Evolutionary conservation across 345 rosid species (phyloP).

Genomic region (Bruguiera sexangula): DNA sequence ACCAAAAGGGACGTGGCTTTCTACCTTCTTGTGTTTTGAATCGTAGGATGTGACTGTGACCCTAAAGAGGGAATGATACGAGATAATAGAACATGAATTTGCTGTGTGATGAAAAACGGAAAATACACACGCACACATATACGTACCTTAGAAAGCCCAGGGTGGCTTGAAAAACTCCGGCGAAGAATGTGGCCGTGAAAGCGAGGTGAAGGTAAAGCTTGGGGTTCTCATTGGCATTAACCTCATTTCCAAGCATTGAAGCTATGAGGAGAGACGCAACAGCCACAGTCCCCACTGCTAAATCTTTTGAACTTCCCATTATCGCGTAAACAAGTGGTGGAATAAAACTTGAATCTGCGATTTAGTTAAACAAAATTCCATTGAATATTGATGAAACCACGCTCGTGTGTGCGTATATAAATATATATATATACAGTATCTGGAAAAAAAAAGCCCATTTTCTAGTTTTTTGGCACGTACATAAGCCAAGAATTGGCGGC

Average conservation of each 20-base stretch:
- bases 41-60: too few relatives aligned
- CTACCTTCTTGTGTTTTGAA: neutral
- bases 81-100: too few relatives aligned
- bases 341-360: conserved; percentile 85
- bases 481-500: conserved; percentile 91
- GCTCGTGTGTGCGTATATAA: neutral
- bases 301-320: conserved; percentile 88
- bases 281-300: conserved; percentile 93
- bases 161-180: conserved; percentile 80
- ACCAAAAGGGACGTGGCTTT: neutral
- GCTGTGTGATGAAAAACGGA: too few relatives aligned
- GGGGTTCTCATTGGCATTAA: conserved; percentile 55
- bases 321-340: conserved; percentile 93
- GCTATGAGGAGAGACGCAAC: conserved; percentile 75
- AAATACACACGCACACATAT: too few relatives aligned
- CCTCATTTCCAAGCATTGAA: conserved; percentile 72
- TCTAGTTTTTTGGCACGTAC: conserved; percentile 41
- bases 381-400: neutral
- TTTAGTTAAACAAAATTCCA: neutral
- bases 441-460: neutral
- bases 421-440: too few relatives aligned
- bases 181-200: conserved; percentile 80
- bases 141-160: conserved; percentile 82
- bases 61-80: too few relatives aligned
- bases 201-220: conserved; percentile 68